phyloP scores from a whole-genome alignment of 2,329 filamentous ascomycete species.

The Ambrosiella beaveri region DNA sequence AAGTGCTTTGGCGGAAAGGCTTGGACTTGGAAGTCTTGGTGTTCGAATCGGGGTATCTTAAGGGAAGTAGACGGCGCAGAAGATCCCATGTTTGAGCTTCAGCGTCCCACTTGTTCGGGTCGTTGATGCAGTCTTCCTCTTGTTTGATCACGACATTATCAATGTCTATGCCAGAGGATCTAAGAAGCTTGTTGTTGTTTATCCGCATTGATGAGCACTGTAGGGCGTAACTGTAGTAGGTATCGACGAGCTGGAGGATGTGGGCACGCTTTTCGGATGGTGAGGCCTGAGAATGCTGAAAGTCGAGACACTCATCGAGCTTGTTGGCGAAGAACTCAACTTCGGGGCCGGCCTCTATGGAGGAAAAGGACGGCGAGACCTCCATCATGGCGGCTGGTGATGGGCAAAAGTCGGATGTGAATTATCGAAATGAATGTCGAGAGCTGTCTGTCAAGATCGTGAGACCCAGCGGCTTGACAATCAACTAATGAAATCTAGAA shows the following conservation, averaged over 20 bases:
- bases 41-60: conserved; percentile 36
- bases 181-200: conserved; percentile 18
- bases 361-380: not conserved
- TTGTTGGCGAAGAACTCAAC: conserved; percentile 74
- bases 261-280: conserved; percentile 41
- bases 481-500: not conserved
- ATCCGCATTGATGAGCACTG: conserved; percentile 23
- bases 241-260: conserved; percentile 49
- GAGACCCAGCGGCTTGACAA: not conserved
- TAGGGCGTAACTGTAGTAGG: conserved; percentile 41
- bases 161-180: conserved; percentile 30
- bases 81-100: conserved; percentile 88
- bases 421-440: not conserved
- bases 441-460: not conserved
- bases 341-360: conserved; percentile 45
- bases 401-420: not conserved
- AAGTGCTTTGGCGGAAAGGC: conserved; percentile 1
- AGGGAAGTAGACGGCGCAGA: conserved; percentile 53
- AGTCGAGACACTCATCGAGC: conserved; percentile 55
- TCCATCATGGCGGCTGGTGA: conserved; percentile 9
- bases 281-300: conserved; percentile 16
- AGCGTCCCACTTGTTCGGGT: conserved; percentile 44
- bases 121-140: conserved; percentile 15
- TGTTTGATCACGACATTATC: conserved; percentile 29
- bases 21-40: conserved; percentile 9